These are phyloP conservation scores for Fusarium nisikadoi DNA, from an alignment of 2,329 filamentous ascomycete species.

Conservation along the genomic window DNA sequence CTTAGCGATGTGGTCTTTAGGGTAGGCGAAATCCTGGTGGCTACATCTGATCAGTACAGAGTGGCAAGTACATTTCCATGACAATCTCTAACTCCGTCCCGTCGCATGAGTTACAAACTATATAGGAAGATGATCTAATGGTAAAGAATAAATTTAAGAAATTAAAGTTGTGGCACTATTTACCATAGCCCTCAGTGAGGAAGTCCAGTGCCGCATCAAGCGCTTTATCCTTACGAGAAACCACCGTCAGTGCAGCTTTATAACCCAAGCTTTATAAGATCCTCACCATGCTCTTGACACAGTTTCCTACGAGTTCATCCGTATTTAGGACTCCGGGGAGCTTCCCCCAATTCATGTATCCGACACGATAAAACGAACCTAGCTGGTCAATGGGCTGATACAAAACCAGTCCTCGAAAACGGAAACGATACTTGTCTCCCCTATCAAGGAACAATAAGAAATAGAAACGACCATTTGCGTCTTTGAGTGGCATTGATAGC, in stretches of 20 bases:
- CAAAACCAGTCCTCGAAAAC: not conserved
- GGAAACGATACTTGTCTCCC: not conserved
- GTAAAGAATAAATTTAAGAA: too few species aligned
- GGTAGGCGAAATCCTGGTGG: fast-evolving
- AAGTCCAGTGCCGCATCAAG: too few species aligned
- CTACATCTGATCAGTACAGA: fast-evolving
- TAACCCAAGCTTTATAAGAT: not conserved
- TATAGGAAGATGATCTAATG: fast-evolving
- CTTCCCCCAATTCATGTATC: not conserved
- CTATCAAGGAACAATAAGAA: not conserved
- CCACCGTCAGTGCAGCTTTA: too few species aligned
- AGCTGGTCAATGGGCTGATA: not conserved
- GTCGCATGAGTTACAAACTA: fast-evolving
- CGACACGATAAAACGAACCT: not conserved
- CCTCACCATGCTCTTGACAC: not conserved
- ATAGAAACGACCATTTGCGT: not conserved
- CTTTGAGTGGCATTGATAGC: not conserved
- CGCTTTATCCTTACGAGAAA: too few species aligned
- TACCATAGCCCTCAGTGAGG: too few species aligned
- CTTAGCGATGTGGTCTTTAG: too few species aligned
- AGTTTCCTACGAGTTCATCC: not conserved
- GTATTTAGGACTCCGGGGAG: not conserved
- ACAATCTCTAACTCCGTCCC: too few species aligned
- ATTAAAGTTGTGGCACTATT: too few species aligned
- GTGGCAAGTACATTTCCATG: fast-evolving